Evolutionary conservation across 2,329 filamentous ascomycete genomes (phyloP).

Genomic region (Bipolaris oryzae): DNA sequence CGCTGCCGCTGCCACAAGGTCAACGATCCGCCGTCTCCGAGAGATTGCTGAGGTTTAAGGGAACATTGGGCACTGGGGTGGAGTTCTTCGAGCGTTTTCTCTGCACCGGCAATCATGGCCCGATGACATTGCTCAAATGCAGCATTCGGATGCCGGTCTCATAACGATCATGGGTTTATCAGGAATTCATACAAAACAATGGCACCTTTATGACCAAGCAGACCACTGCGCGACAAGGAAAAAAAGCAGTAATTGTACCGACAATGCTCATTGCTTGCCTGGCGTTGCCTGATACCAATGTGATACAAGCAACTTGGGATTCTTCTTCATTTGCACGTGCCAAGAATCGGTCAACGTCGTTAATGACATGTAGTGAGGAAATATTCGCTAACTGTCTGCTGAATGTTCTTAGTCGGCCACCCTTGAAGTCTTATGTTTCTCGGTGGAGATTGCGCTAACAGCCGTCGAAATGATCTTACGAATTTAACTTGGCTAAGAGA

Average conservation of each 20-base stretch:
- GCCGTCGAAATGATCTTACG: neutral
- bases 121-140: slow-evolving; percentile 35
- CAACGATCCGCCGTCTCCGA: slow-evolving; percentile 94
- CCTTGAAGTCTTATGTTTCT: neutral
- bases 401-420: neutral
- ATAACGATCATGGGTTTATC: slow-evolving; percentile 45
- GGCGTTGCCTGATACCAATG: neutral
- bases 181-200: slow-evolving; percentile 46
- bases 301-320: neutral
- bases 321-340: neutral
- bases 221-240: neutral
- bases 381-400: neutral
- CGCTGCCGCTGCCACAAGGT: slow-evolving; percentile 91
- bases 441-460: neutral
- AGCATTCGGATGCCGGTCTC: slow-evolving; percentile 44
- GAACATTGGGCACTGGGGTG: slow-evolving; percentile 38
- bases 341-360: neutral
- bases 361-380: neutral
- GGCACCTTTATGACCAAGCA: slow-evolving; percentile 42
- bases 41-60: slow-evolving; percentile 94
- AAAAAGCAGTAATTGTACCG: neutral
- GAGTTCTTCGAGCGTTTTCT: slow-evolving; percentile 47
- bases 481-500: neutral
- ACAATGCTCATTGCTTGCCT: neutral
- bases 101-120: slow-evolving; percentile 39